Conservation (phyloP, 1,284 basidiomycete species). For the Mycocalia duriaeana region DNA sequence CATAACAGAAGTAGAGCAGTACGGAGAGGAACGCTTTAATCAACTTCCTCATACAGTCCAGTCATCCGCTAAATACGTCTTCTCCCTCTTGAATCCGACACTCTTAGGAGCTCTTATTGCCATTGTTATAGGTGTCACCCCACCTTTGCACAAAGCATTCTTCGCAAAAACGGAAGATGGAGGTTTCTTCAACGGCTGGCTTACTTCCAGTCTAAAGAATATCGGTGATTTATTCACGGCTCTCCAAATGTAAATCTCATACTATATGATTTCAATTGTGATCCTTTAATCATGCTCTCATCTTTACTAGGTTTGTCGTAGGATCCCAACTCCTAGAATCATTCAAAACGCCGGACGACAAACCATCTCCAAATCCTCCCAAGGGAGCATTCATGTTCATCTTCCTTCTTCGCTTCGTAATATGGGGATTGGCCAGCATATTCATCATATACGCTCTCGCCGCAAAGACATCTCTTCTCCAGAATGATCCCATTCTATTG, state of each 20-base stretch:
- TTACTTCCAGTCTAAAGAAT: constrained; percentile 12
- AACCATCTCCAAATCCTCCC: constrained; percentile 2
- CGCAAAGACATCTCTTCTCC: constrained; percentile 8
- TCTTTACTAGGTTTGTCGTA: constrained; percentile 5
- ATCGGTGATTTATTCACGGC: constrained; percentile 13
- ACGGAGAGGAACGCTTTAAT: neutral
- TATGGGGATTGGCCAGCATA: constrained; percentile 12
- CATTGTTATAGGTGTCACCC: constrained; percentile 2
- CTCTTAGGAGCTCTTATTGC: constrained; percentile 8
- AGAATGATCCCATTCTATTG: constrained; percentile 14
- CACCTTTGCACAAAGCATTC: constrained; percentile 7
- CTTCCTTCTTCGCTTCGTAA: constrained; percentile 10
- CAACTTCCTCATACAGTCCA: neutral
- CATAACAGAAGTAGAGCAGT: neutral
- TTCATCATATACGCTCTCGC: constrained; percentile 12
- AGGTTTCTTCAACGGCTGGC: constrained; percentile 11
- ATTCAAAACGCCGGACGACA: neutral
- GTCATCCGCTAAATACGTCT: neutral
- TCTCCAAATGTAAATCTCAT: constrained; percentile 8
- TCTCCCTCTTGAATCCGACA: constrained; percentile 4
- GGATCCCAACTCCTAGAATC: constrained; percentile 7
- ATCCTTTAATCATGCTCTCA: neutral
- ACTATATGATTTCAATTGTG: neutral
- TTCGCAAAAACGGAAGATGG: constrained; percentile 8
- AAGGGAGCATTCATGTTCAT: constrained; percentile 6